Evolutionary conservation across 768 basidiomycete genomes (phyloP), one percentile per base, ranked within the genome.

Genomic region (Tricholoma furcatifolium): DNA sequence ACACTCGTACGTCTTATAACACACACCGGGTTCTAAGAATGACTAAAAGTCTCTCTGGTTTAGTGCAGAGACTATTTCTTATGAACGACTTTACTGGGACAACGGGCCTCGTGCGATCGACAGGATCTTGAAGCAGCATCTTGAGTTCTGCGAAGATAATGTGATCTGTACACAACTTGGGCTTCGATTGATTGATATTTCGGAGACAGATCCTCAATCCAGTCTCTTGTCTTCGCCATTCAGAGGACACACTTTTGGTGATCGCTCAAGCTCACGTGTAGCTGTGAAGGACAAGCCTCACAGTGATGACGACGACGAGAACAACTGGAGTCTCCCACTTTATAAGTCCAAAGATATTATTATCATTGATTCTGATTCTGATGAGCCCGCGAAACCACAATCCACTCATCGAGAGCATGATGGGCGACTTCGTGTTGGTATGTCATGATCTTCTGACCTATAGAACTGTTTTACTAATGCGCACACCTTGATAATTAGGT

Each of bases 51-150:
- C 15, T 38, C n/a, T 34, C 36, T n/a, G n/a, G n/a, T 21, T 10
- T 30, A 55, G 50, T 14, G 42, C 54, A n/a, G 49, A 46, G 10
- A 15, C 4, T 2, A 23, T 36, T 34, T 27, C 44, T 20, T 47
- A 14, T 7, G 35, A 51, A 8, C 24, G 50, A 24, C 1, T 46
- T 2, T 56, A 56, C 17, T 56, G 54, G 50, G 50, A 56, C 38
- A 11, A 24, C 20, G 54, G 54, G 9, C 54, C 54, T 5, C 36
- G 43, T 1, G 50, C 49, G 42, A 56, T 56, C 24, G 17, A 40
- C 20, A 44, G n/a, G 8, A 24, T 51, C 20, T 10, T 51, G 14
- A 11, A 15, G 2, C 54, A 56, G 5, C 49, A 51, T 38, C 38
- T 46, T 18, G 42, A 51, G 30, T 35, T 45, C 21, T 56, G 54